Evolutionary conservation across 2,329 filamentous ascomycete genomes (phyloP), one percentile per base, ranked within the genome.

Genomic region (Colletotrichum sojae): DNA sequence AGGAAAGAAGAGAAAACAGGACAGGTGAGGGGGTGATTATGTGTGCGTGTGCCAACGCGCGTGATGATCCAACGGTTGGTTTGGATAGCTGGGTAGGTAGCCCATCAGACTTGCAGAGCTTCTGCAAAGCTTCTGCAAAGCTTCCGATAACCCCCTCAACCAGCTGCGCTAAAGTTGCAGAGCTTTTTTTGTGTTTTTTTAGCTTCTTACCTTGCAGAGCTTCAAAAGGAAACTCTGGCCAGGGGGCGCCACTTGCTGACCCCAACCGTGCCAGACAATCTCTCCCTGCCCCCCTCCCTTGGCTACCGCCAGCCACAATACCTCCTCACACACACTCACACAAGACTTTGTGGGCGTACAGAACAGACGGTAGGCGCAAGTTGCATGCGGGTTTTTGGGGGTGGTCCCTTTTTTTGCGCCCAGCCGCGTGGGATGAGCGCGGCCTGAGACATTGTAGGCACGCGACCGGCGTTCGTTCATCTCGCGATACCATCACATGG

Each of bases 111-210:
- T 66, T 66, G 62, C 55, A 69, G 66, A 68, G 65, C 65, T 68
- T 68, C 65, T 51, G 61, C 54, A 68, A 53, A 68, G 65, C 65
- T 68, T 68, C 65, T 51, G 61, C 54, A 68, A 53, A 68, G 54
- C 60, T 59, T 68, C 54, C 43, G 48, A 49, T 61, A 68, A 68
- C 61, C 62, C 59, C 62, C 54, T 46, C 61, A 59, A 59, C 48
- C 40, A 45, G 10, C 49, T 43, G 45, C 51, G 66, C 66, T 69
- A 66, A 45, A 52, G 66, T 69, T 69, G 61, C 61, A 69, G 66
- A 69, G 66, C 66, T 69, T 69, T 39, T 43, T 31, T 25, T 25
- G 2, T 25, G 2, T 25, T 25, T 25, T 9, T 31, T 10, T 6
- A 1, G 27, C 20, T 39, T 43, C 39, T 20, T 22, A n/a, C 57